Conservation (phyloP, 2,329 filamentous ascomycete species). For the Fusarium sp. region DNA sequence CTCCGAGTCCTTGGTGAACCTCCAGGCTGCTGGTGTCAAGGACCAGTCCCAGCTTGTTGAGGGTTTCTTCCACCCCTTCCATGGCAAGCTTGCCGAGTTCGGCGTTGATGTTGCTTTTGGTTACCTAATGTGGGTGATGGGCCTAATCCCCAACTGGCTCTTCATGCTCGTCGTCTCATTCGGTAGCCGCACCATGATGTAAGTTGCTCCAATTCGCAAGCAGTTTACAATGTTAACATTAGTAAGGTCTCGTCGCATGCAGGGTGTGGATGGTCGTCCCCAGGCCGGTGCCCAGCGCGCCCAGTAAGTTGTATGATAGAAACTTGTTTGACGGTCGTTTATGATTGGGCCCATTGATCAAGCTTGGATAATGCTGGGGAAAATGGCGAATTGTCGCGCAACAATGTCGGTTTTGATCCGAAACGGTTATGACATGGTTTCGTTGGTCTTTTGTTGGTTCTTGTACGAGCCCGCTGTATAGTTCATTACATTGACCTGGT, state of each 20-base stretch:
- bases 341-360: constrained; percentile 19
- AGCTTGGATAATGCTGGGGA: constrained; percentile 17
- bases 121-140: constrained; percentile 73
- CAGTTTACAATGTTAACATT: constrained; percentile 36
- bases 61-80: constrained; percentile 79
- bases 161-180: constrained; percentile 82
- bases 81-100: constrained; percentile 71
- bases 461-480: constrained; percentile 25
- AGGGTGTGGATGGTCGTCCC: constrained; percentile 27
- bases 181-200: constrained; percentile 79
- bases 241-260: constrained; percentile 52
- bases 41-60: constrained; percentile 62
- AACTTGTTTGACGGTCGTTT: constrained; percentile 4
- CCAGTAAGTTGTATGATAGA: constrained; percentile 25
- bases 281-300: constrained; percentile 21
- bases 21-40: constrained; percentile 62
- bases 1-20: constrained; percentile 67
- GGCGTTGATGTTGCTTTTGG: constrained; percentile 70
- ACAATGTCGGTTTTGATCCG: constrained; percentile 19
- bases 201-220: constrained; percentile 51
- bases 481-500: constrained; percentile 29
- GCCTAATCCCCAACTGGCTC: constrained; percentile 75
- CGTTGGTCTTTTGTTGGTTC: constrained; percentile 25
- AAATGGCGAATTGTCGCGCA: constrained; percentile 28
- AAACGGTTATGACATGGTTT: constrained; percentile 22